These are phyloP conservation scores for Cyclotella baltica DNA, from an alignment of 108 stramenopile species.

Conservation along the genomic window DNA sequence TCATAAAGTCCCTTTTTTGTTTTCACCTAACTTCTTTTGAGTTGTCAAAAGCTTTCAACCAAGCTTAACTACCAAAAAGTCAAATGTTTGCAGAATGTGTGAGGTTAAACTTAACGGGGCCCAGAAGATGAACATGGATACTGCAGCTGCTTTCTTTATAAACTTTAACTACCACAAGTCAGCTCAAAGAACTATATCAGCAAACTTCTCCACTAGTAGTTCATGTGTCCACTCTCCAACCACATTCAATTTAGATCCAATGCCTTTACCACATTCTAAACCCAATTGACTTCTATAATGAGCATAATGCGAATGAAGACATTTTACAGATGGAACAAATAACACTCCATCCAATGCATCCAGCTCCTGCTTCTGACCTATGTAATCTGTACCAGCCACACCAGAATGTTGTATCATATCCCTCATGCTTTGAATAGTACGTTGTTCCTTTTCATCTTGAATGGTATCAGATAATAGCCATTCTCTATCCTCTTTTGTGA, in stretches of 20 bases:
- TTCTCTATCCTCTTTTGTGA: constrained; percentile 56
- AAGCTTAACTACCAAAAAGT: too few relatives aligned
- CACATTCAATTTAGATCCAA: constrained; percentile 38
- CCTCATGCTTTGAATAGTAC: constrained; percentile 47
- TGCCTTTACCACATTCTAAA: not conserved
- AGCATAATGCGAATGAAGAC: constrained; percentile 83
- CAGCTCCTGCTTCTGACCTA: constrained; percentile 6
- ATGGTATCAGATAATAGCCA: constrained; percentile 25
- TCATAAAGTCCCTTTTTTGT: too few relatives aligned
- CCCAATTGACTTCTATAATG: constrained; percentile 66
- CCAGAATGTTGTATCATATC: constrained; percentile 73
- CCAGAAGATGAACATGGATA: too few relatives aligned
- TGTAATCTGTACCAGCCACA: constrained; percentile 73
- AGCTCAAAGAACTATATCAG: constrained; percentile 53
- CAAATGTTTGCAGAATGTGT: too few relatives aligned
- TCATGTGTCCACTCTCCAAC: constrained; percentile 68
- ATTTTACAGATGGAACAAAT: constrained; percentile 66
- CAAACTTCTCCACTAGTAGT: constrained; percentile 53
- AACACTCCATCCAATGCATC: not conserved
- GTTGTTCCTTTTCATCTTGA: constrained; percentile 14
- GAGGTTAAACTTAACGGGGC: too few relatives aligned
- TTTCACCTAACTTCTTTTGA: too few relatives aligned
- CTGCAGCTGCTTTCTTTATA: too few relatives aligned
- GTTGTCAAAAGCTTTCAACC: too few relatives aligned
- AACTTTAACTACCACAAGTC: too few relatives aligned